Evolutionary conservation across 441 rosid species (phyloP).

Genomic region (Adansonia gregorii): DNA sequence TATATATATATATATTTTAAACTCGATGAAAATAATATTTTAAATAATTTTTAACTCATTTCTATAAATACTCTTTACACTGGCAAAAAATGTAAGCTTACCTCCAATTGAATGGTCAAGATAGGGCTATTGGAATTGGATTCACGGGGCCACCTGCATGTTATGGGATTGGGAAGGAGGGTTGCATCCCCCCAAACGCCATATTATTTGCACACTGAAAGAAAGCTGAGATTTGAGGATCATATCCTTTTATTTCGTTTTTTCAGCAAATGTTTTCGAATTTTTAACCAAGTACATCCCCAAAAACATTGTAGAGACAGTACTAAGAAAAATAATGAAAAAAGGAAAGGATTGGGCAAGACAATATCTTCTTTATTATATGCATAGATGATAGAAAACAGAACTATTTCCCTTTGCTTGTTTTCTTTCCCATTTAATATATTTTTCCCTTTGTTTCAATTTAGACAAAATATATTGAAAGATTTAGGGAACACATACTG

Average conservation of each 20-base stretch:
- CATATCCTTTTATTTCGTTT: constrained; percentile 15
- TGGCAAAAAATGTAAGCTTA: neutral
- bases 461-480: constrained; percentile 18
- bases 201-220: neutral
- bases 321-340: neutral
- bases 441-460: neutral
- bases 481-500: neutral
- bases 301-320: neutral
- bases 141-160: constrained; percentile 41
- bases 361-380: neutral
- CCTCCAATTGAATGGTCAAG: constrained; percentile 9
- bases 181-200: constrained; percentile 43
- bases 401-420: constrained; percentile 13
- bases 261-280: constrained; percentile 17
- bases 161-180: constrained; percentile 8
- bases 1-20: too few species aligned
- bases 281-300: neutral
- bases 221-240: constrained; percentile 43
- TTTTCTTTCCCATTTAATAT: neutral
- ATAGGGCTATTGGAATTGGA: neutral
- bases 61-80: too few species aligned
- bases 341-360: neutral
- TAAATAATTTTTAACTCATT: too few species aligned
- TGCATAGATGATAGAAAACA: neutral
- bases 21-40: too few species aligned